Base-by-base conservation (phyloP, 1,139 yeast species). In the Lodderomyces parapsilosis region DNA sequence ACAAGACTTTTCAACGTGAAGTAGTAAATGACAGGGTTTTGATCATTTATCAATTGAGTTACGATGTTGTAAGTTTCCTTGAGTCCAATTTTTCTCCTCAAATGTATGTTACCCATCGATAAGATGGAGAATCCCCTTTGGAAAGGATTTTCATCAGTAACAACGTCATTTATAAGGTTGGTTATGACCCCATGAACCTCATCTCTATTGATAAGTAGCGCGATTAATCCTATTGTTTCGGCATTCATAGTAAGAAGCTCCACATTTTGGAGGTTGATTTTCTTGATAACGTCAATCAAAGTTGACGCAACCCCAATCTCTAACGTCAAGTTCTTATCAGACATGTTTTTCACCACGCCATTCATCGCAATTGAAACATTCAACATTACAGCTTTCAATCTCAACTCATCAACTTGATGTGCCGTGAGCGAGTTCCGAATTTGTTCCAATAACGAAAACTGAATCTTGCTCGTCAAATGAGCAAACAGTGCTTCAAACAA, bases 401-500 rank as follows among this genome's bases (percentile, higher is more conserved):
- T 54, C 25, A 66, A 51, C 0, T 68, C 66, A 42, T 67, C 72
- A 15, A 59, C 49, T 1, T 57, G 45, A 28, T 57, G 56, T 1
- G 69, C 56, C 2, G 65, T 62, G 14, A 70, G 50, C 6, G 83
- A 78, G 2, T 82, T 70, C 52, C 91, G 74, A 49, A 93, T 66
- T 47, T 85, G 90, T 52, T 91, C 98, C 38, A 93, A 63, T 30
- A 93, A 72, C 1, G 97, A 89, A 45, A 86, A 83, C 57, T 93
- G 97, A 44, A 93, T 86, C 49, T 89, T 87, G 8, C 80, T 63
- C n/a, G 91, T 80, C 53, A 93, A 76, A 47, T 75, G 71, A 0
- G 96, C 89, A 52, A 93, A 86, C 0, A 86, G 74, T 7, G 76
- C 57, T 9, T 86, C 82, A 55, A 90, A 87, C 4, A 90, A 69